Evolutionary conservation across 371 early-diverging fungal genomes (phyloP), one percentile per base, ranked within the genome.

Genomic region (Fennellomyces sp.): DNA sequence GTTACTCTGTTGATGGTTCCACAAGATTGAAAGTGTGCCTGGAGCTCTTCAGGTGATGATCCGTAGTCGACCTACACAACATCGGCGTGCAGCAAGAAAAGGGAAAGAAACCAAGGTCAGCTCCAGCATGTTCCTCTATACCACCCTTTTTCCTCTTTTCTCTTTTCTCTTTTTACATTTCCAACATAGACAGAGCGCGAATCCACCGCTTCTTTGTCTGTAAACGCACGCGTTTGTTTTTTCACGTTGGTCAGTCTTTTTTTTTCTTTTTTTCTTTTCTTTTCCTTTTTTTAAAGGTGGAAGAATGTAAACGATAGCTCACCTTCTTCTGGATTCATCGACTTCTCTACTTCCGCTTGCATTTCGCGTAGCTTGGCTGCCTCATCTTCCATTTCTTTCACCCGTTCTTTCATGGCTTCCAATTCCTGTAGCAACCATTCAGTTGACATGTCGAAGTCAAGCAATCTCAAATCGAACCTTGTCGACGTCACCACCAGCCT

Each of bases 1-100:
- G 98, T 97, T 13, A 97, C 94, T 36, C 99, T 86, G 77, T 97
- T 97, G 65, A 98, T 97, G 21, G 91, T 88, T n/a, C 99, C 99
- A 72, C 97, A 96, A 8, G 94, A 86, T 72, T 94, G 92, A 69
- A 99, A 99, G 65, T 95, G 97, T 23, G 91, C 90, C 76, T 98
- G 97, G 36, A 99, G 82, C 69, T 97, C 96, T 72, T 98, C 97
- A 25, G 98, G 97, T 38, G 97, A 94, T 25, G 96, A 81, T 27
- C 83, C 84, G 79, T 97, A 99, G 70, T 99, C 99, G 19, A 98
- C 91, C 88, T 91, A 62, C 13, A 21, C 21, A 48, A n/a, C 21
- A 50, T n/a, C n/a, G n/a, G n/a, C n/a, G n/a, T n/a, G n/a, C n/a
- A n/a, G n/a, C n/a, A n/a, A n/a, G n/a, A 56, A 54, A 38, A 50